phyloP scores from a whole-genome alignment of 768 basidiomycete species.

The Paxillus ammoniavirescens region DNA sequence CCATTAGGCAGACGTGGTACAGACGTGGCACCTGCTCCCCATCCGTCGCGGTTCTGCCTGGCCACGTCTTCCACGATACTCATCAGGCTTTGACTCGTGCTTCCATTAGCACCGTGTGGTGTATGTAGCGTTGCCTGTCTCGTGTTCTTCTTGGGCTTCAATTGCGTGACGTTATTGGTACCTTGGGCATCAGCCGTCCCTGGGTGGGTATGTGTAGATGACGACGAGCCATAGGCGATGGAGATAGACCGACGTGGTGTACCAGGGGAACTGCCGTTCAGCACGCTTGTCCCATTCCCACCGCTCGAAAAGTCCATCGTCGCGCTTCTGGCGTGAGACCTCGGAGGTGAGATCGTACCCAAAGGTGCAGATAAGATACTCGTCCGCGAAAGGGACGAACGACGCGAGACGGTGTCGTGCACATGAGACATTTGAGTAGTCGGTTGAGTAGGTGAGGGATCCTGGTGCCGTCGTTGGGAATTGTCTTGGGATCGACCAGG shows the following conservation, averaged over 20 bases:
- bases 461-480: not conserved
- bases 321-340: not conserved
- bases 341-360: not conserved
- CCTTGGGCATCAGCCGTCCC: not conserved
- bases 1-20: not conserved
- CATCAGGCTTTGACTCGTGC: constrained; percentile 48
- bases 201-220: not conserved
- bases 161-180: not conserved
- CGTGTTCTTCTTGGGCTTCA: constrained; percentile 6
- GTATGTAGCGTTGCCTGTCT: constrained; percentile 5
- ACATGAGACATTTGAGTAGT: not conserved
- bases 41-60: constrained; percentile 33
- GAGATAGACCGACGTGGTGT: constrained; percentile 1
- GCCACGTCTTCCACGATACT: constrained; percentile 67
- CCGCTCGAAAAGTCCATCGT: constrained; percentile 6
- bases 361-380: not conserved
- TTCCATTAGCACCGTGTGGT: constrained; percentile 12
- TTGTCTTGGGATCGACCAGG: not conserved
- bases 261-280: not conserved
- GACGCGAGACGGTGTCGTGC: not conserved
- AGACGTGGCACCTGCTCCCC: constrained; percentile 1
- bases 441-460: too few species aligned
- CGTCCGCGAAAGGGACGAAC: constrained; percentile 6
- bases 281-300: not conserved
- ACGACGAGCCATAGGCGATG: not conserved